phyloP scores from a whole-genome alignment of 495 filamentous ascomycete genomes.

The Xylaria palmicola region DNA sequence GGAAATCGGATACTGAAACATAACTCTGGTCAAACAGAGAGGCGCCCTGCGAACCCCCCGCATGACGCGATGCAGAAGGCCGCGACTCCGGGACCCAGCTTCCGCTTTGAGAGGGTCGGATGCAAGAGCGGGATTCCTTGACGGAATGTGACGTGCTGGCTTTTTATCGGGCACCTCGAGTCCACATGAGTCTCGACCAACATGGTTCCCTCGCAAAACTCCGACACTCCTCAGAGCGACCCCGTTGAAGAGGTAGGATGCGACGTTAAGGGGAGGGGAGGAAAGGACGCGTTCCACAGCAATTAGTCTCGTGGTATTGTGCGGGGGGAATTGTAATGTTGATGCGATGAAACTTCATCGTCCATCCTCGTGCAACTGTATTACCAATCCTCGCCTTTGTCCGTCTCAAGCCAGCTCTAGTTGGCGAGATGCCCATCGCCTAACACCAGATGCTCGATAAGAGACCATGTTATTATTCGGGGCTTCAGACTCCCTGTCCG shows the following conservation, averaged over 20 bases:
- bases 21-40: not conserved
- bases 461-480: too few species aligned
- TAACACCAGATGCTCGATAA: not conserved
- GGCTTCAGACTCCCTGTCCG: too few species aligned
- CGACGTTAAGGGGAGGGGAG: not conserved
- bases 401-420: not conserved
- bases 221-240: not conserved
- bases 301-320: not conserved
- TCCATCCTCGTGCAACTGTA: not conserved
- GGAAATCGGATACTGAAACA: not conserved
- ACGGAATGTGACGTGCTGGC: not conserved
- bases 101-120: not conserved
- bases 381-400: not conserved
- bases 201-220: not conserved
- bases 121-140: not conserved
- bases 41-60: not conserved
- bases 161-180: not conserved
- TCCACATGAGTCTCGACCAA: not conserved
- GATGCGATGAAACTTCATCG: not conserved
- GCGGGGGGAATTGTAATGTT: not conserved
- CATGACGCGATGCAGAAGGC: not conserved
- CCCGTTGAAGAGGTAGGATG: not conserved
- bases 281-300: not conserved
- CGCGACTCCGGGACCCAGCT: not conserved
- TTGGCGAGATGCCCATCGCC: not conserved